phyloP scores from a whole-genome alignment of 2,329 filamentous ascomycete species.

The Paecilomyces dactylethromorphus region DNA sequence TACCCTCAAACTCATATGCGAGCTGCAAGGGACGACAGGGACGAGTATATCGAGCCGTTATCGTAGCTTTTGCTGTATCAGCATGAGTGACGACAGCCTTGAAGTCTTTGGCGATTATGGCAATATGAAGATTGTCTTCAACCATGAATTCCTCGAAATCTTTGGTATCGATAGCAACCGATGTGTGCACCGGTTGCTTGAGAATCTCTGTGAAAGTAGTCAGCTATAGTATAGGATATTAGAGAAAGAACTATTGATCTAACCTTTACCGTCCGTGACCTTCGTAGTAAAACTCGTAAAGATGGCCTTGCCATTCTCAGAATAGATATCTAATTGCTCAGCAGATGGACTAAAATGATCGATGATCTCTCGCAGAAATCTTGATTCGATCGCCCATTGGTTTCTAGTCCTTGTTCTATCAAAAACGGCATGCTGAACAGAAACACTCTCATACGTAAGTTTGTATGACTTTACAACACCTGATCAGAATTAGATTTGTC shows the following conservation, averaged over 20 bases:
- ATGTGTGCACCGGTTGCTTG: conserved; percentile 59
- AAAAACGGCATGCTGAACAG: conserved; percentile 59
- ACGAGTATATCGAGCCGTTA: conserved; percentile 54
- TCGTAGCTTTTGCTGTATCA: conserved; percentile 48
- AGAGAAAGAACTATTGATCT: neutral
- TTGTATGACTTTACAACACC: conserved; percentile 61
- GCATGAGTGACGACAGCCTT: conserved; percentile 58
- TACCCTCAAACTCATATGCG: conserved; percentile 49
- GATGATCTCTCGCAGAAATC: conserved; percentile 53
- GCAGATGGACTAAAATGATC: conserved; percentile 60
- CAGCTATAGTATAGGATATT: conserved; percentile 6
- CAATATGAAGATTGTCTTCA: conserved; percentile 54
- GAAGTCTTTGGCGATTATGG: conserved; percentile 61
- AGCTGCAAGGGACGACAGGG: conserved; percentile 57
- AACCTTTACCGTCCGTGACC: conserved; percentile 54
- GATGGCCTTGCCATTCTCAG: conserved; percentile 50
- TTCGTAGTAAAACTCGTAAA: conserved; percentile 64
- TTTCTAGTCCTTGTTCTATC: conserved; percentile 51
- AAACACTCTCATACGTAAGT: conserved; percentile 56
- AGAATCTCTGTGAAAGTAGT: conserved; percentile 46
- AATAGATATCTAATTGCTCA: conserved; percentile 57
- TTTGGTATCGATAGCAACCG: conserved; percentile 54
- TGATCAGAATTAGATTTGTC: conserved; percentile 13
- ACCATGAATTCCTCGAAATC: conserved; percentile 57
- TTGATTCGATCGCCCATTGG: conserved; percentile 53